Evolutionary conservation across 2,329 filamentous ascomycete species (phyloP).

Genomic region (Cyclaneusma minus): DNA sequence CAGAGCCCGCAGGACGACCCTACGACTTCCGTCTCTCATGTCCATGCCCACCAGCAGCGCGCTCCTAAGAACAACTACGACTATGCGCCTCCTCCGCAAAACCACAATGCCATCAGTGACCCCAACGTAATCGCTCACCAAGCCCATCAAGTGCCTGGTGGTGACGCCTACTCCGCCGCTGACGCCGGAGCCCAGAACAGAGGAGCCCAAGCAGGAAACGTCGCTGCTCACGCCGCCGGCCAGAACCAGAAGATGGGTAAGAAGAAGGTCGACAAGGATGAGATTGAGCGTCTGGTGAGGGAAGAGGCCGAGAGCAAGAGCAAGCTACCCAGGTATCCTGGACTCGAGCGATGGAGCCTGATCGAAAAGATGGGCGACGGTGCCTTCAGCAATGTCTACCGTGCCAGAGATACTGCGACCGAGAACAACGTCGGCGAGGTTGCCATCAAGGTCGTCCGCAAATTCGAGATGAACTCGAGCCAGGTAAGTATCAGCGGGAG

Average conservation of each 20-base stretch:
- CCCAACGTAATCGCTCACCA: slow-evolving; percentile 44
- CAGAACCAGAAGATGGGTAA: slow-evolving; percentile 29
- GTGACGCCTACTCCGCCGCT: slow-evolving; percentile 45
- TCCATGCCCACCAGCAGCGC: slow-evolving; percentile 48
- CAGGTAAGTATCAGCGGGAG: slow-evolving; percentile 57
- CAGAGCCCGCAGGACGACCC: slow-evolving; percentile 43
- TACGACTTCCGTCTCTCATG: slow-evolving; percentile 23
- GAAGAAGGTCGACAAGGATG: slow-evolving; percentile 41
- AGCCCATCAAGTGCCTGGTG: slow-evolving; percentile 29
- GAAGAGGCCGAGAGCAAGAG: slow-evolving; percentile 78
- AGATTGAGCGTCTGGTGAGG: slow-evolving; percentile 73
- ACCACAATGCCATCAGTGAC: slow-evolving; percentile 37
- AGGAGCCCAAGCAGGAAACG: slow-evolving; percentile 51
- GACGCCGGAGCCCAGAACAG: slow-evolving; percentile 47
- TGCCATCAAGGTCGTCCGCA: slow-evolving; percentile 96
- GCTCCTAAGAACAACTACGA: slow-evolving; percentile 29
- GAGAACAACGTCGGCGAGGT: slow-evolving; percentile 62
- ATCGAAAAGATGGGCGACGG: slow-evolving; percentile 98
- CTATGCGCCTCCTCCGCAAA: slow-evolving; percentile 35
- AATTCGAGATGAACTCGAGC: slow-evolving; percentile 97
- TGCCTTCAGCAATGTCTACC: slow-evolving; percentile 97
- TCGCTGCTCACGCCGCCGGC: slow-evolving; percentile 45
- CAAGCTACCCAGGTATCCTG: slow-evolving; percentile 76
- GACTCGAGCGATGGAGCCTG: slow-evolving; percentile 72
- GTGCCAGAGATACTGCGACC: slow-evolving; percentile 52